These are phyloP conservation scores for Sarocladium oryzae DNA, from an alignment of 2,329 filamentous ascomycete genomes.

Conservation along the genomic window DNA sequence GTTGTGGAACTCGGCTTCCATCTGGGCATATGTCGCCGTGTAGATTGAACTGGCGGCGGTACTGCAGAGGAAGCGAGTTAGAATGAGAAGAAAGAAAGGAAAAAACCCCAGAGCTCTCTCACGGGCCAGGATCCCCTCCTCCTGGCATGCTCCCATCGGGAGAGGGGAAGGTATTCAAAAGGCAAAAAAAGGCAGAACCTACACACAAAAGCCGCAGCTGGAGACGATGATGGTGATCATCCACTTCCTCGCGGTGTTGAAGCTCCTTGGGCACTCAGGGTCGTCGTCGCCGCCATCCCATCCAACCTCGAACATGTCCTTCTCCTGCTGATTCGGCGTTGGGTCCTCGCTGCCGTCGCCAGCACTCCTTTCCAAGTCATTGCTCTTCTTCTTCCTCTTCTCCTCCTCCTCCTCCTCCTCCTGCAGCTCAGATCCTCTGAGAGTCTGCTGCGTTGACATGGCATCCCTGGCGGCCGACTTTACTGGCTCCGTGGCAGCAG, in stretches of 20 bases:
- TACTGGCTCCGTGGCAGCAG: background rate
- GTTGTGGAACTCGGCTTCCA: constrained; percentile 67
- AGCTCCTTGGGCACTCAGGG: constrained; percentile 66
- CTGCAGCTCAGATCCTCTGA: background rate
- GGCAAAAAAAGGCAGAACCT: constrained; percentile 33
- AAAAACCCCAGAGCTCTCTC: no score
- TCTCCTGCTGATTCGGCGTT: constrained; percentile 12
- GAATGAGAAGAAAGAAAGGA: no score
- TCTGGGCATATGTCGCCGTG: constrained; percentile 67
- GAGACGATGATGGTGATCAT: constrained; percentile 69
- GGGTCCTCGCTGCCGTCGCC: constrained; percentile 10
- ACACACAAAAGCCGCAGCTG: constrained; percentile 74
- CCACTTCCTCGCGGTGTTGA: constrained; percentile 66
- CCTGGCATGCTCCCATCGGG: background rate
- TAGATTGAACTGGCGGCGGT: constrained; percentile 87
- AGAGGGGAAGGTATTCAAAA: background rate
- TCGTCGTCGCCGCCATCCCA: constrained; percentile 71
- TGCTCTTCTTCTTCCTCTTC: no score
- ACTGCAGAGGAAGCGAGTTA: constrained; percentile 33
- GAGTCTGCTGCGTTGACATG: background rate
- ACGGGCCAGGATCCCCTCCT: no score
- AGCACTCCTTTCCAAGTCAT: constrained; percentile 16
- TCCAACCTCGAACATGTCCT: constrained; percentile 48
- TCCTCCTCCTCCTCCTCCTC: no score
- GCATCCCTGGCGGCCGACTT: background rate